Base-by-base conservation (phyloP, 192 early-diverging fungal genomes). In the Entomortierella lignicola region DNA sequence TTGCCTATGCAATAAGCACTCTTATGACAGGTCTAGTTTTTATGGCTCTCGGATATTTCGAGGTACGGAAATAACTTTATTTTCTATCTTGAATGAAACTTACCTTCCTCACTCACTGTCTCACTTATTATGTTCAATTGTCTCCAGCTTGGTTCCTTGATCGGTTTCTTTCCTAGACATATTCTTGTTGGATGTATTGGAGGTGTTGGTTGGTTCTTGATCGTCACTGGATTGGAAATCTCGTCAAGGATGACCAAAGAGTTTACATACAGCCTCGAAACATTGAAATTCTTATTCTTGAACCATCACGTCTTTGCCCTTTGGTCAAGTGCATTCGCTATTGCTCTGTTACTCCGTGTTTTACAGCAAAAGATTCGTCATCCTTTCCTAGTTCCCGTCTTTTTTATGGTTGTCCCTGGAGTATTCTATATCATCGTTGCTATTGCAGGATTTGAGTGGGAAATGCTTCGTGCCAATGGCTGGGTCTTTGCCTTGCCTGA, bases 181-280 rank as follows among this genome's bases (percentile, higher is more conserved):
- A 97, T 98, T 67, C 85, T 98, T 6, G 95, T 98, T 23, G 96
- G 95, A 25, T 98, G 95, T 79, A 98, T 98, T 70, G 97, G 91
- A 59, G 96, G 96, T 42, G 95, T 98, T 21, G 95, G 96, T 30
- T 95, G 94, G 89, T 99, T 99, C 77, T 72, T 99, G 65, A 60
- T 99, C 10, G 85, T 92, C 47, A 99, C 98, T 0, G 98, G 90
- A 21, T 82, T 99, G 25, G 98, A 99, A 81, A 92, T 98, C 86
- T 70, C 75, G 6, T 69, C 75, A n/a, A 64, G 75, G 41, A 79
- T 79, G 75, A 70, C 75, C 18, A 60, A 34, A 1, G 67, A 69
- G 55, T 55, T 79, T 48, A 85, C 77, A 4, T 89, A 92, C 47
- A 83, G 74, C 15, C 77, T 90, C 30, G 81, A 81, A 6, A 92